Base-by-base conservation (phyloP, 305 asterid species). In the Rubia tinctorum region DNA sequence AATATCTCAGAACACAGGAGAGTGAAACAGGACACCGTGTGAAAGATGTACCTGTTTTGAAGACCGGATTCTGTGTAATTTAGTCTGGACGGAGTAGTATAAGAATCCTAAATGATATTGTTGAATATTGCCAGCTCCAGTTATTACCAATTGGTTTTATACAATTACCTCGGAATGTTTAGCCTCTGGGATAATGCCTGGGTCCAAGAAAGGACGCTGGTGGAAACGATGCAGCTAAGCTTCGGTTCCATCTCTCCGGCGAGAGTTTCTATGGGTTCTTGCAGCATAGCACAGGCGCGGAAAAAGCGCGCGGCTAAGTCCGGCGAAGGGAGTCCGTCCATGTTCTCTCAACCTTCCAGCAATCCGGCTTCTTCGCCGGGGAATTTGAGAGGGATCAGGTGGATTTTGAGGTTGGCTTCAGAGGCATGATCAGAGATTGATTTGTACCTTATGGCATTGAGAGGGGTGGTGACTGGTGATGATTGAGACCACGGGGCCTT, bases 311-410 rank as follows among this genome's bases (percentile, higher is more conserved):
- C 7, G 6, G 72, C 42, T 3, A 79, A 68, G 10, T 63, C 77
- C 63, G 73, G 8, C 14, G 89, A 84, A 47, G 81, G n/a, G 2
- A 87, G 76, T 0, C 81, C 9, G 47, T 89, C 90, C 85, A 83
- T 69, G 72, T 84, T 89, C 63, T 89, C 95, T 20, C 88, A 87
- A 1, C 88, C 92, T 0, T 55, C 61, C 0, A 92, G 95, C n/a
- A 89, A 77, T 0, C 92, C 95, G 12, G 76, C 71, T 67, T 84
- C 83, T 14, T 59, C 47, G 34, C 82, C 77, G 9, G 90, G 95
- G 22, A 89, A 89, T 4, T 80, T 42, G 20, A 88, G 22, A 1
- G 82, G 66, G 6, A 85, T 40, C 69, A 87, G 23, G 10, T 43
- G 80, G 39, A 88, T 82, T 7, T 59, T 67, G 71, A 83, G 75